Percentiles rank a stretch among this genome's conserved stretches.
Conservation (phyloP, 169 alveolate species). For the Plasmodium chabaudi region DNA sequence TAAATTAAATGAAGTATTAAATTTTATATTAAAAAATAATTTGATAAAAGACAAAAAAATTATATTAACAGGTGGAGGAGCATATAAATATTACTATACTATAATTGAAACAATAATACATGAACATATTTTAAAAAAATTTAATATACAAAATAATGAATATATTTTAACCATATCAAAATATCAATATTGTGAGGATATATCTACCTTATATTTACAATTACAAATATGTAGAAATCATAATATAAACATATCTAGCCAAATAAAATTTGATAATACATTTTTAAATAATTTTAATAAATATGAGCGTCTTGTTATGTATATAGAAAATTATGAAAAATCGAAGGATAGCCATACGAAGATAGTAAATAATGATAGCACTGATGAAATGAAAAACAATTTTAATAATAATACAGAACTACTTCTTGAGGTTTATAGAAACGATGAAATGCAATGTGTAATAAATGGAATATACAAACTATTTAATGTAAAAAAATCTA, state of each 20-base stretch:
- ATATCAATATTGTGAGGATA: background rate
- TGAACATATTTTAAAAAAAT: background rate
- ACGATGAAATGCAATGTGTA: slow-evolving; percentile 91
- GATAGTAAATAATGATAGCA: background rate
- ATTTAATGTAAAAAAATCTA: slow-evolving; percentile 80
- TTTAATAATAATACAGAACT: slow-evolving; percentile 43
- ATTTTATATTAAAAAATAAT: slow-evolving; percentile 11
- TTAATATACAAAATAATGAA: background rate
- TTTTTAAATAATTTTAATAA: background rate
- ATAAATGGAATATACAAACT: slow-evolving; percentile 87
- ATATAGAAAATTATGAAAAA: background rate
- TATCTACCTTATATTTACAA: background rate
- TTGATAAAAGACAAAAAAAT: slow-evolving; percentile 37
- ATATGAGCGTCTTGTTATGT: background rate
- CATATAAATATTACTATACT: slow-evolving; percentile 24
- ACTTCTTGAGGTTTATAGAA: slow-evolving; percentile 80
- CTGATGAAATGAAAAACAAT: background rate
- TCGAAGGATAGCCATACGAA: background rate
- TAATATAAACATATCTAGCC: background rate
- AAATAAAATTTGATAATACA: background rate
- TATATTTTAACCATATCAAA: slow-evolving; percentile 16
- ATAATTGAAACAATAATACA: slow-evolving; percentile 16
- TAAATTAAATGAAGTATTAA: slow-evolving; percentile 22
- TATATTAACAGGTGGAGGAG: slow-evolving; percentile 52
- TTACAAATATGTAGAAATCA: slow-evolving; percentile 1